phyloP scores from a whole-genome alignment of 2,329 filamentous ascomycete genomes.

The Massarina eburnea region DNA sequence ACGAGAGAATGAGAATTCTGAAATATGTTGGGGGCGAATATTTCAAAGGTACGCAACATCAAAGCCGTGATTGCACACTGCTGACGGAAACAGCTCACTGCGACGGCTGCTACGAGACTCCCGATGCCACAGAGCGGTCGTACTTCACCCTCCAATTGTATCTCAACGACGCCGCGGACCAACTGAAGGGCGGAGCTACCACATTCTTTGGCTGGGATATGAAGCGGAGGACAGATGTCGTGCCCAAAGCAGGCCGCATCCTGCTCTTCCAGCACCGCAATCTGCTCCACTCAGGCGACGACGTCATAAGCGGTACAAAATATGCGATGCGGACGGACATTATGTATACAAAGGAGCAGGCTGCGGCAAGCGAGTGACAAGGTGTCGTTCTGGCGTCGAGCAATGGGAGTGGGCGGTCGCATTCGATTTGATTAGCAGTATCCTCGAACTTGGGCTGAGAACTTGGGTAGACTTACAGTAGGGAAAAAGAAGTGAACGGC shows the following conservation, averaged over 20 bases:
- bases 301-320: constrained; percentile 56
- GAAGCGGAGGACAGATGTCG: constrained; percentile 45
- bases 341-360: constrained; percentile 49
- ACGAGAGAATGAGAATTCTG: constrained; percentile 74
- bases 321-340: constrained; percentile 60
- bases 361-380: neutral
- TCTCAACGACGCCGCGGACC: constrained; percentile 48
- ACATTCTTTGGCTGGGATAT: constrained; percentile 49
- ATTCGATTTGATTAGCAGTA: constrained; percentile 44
- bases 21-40: constrained; percentile 72
- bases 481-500: constrained; percentile 62
- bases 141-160: constrained; percentile 61
- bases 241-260: constrained; percentile 54
- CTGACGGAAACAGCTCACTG: constrained; percentile 58
- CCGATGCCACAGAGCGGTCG: constrained; percentile 53
- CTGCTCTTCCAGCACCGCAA: constrained; percentile 59
- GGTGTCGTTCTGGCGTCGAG: neutral
- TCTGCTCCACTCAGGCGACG: constrained; percentile 57
- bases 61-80: neutral
- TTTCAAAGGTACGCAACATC: constrained; percentile 56
- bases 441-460: constrained; percentile 25
- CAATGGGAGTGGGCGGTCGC: neutral
- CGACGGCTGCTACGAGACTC: constrained; percentile 65
- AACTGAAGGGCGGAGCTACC: constrained; percentile 58
- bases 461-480: constrained; percentile 48